phyloP scores from a whole-genome alignment of 805 yeast genomes.

The Saturnispora galanensis region DNA sequence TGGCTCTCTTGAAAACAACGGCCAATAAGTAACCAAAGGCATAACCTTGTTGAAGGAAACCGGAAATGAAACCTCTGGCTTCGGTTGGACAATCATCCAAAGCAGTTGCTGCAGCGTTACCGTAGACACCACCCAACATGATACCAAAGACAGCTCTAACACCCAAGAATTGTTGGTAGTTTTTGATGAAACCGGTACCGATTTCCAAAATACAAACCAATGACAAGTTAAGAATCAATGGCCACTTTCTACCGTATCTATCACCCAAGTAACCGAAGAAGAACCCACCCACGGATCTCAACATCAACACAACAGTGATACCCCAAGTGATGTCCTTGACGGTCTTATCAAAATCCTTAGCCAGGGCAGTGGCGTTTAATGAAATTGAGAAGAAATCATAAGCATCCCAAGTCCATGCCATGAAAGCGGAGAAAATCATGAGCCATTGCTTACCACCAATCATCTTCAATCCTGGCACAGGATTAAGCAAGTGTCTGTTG shows the following conservation, averaged over 20 bases:
- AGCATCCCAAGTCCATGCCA: slow-evolving; percentile 60
- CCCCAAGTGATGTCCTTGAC: slow-evolving; percentile 55
- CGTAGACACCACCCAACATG: slow-evolving; percentile 48
- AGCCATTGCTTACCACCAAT: slow-evolving; percentile 48
- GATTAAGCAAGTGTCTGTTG: slow-evolving; percentile 42
- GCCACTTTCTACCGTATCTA: slow-evolving; percentile 52
- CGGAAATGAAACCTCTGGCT: slow-evolving; percentile 52
- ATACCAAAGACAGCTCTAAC: slow-evolving; percentile 57
- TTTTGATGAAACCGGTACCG: slow-evolving; percentile 53
- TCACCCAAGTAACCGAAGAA: slow-evolving; percentile 54
- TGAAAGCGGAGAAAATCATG: slow-evolving; percentile 42
- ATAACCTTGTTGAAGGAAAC: slow-evolving; percentile 74
- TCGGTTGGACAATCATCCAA: slow-evolving; percentile 43
- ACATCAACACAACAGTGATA: slow-evolving; percentile 57
- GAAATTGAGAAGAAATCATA: slow-evolving; percentile 54
- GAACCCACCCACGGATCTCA: slow-evolving; percentile 56
- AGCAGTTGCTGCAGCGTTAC: slow-evolving; percentile 45
- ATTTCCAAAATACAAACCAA: slow-evolving; percentile 46
- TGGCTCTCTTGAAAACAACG: slow-evolving; percentile 55
- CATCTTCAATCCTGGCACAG: slow-evolving; percentile 44
- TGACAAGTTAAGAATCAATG: slow-evolving; percentile 36
- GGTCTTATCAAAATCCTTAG: slow-evolving; percentile 33
- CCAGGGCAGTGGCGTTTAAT: slow-evolving; percentile 38
- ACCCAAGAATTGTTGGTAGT: slow-evolving; percentile 47
- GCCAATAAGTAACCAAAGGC: slow-evolving; percentile 60